phyloP scores from a whole-genome alignment of 139 green algal species.

The Diplosphaera chodatii region DNA sequence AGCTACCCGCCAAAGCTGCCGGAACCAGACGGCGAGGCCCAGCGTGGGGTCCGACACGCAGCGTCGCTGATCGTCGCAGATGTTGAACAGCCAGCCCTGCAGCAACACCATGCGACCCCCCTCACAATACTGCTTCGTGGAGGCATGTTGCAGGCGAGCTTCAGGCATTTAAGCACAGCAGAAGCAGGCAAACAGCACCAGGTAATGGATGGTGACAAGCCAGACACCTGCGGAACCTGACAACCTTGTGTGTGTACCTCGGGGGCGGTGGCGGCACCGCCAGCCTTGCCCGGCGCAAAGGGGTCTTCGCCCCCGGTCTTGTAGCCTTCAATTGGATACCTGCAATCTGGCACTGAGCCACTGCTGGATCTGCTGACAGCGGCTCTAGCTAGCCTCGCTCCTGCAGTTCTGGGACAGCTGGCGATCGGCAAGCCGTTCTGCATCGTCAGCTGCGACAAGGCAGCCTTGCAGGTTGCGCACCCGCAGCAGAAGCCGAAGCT shows the following conservation, averaged over 20 bases:
- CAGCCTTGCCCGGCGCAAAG: slow-evolving; percentile 7
- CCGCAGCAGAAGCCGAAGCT: slow-evolving; percentile 27
- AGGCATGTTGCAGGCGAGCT: too few relatives aligned
- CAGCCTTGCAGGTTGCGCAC: too few relatives aligned
- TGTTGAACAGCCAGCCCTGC: slow-evolving; percentile 27
- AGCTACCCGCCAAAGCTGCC: not conserved
- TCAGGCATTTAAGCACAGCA: too few relatives aligned
- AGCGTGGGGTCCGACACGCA: slow-evolving; percentile 4
- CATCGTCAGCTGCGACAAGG: too few relatives aligned
- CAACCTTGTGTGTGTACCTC: not conserved
- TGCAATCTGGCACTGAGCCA: too few relatives aligned
- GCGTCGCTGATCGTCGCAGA: slow-evolving; percentile 19
- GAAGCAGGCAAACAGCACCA: too few relatives aligned
- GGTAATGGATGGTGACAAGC: too few relatives aligned
- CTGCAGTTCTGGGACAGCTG: too few relatives aligned
- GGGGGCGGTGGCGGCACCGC: slow-evolving; percentile 13
- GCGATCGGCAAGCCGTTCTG: too few relatives aligned
- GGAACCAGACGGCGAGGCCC: not conserved
- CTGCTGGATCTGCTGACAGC: too few relatives aligned
- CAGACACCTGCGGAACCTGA: too few relatives aligned
- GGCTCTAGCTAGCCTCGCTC: too few relatives aligned
- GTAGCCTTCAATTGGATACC: slow-evolving; percentile 22
- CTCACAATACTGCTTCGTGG: not conserved
- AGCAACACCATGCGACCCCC: not conserved
- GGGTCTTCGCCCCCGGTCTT: not conserved